Base-by-base conservation (phyloP, 202 grass and related monocot genomes). In the Panicum virgatum region DNA sequence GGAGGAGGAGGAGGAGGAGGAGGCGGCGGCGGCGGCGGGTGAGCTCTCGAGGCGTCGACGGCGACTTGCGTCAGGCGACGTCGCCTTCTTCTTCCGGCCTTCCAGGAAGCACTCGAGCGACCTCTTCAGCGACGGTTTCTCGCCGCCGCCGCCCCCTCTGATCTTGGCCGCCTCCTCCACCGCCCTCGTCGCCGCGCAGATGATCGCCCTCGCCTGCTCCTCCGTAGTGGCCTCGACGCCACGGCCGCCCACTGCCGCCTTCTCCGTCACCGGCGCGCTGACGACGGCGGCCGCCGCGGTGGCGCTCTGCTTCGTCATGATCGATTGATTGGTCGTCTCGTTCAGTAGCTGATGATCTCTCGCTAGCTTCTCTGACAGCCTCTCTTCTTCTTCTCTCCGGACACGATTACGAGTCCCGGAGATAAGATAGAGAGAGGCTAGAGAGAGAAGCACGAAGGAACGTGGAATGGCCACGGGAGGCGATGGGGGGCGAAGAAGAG, bases 21-120 rank as follows among this genome's bases (percentile, higher is more conserved):
- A 73, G 7, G 69, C 38, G 1, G 53, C 6, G 4, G 20, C 0
- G 8, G 27, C 3, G 5, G 39, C 12, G 66, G 42, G 3, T 7
- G 62, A 20, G 11, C 61, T 45, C 5, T 34, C 26, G 8, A 50
- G 22, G 18, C 4, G 40, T 36, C 13, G 37, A 0, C 52, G 18
- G 11, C 40, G 37, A 14, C 8, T 50, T 19, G 44, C 44, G 25
- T 15, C 25, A 19, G 44, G 50, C 44, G 44, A 2, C 16, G 40
- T 0, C 52, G 37, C 10, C 63, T 34, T 87, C 20, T 20, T 76
- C 63, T 25, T 76, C 48, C 82, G 84, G 29, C 65, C 77, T 38
- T 79, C 50, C 20, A 91, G 69, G 36, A 91, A 91, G 78, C 50
- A 20, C 73, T 79, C 72, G 52, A 91, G 48, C 26, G 89, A 91